Conservation (phyloP, 1,284 basidiomycete species). For the Ustilago nuda region DNA sequence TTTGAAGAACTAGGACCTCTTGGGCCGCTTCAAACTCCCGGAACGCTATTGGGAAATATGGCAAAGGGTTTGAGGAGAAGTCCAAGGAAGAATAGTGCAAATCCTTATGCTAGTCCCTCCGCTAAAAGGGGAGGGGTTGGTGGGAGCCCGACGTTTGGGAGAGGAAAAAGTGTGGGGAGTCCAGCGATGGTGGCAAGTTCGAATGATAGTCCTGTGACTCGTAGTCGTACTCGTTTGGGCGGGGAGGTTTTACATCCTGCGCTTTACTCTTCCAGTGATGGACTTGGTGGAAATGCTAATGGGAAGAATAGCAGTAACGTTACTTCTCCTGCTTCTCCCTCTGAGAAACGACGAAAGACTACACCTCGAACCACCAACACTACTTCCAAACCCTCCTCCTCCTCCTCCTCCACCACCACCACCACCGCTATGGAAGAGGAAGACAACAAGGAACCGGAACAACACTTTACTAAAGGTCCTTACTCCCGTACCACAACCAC, state of each 20-base stretch:
- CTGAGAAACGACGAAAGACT: constrained; percentile 8
- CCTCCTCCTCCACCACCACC: background rate
- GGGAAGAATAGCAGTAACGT: constrained; percentile 50
- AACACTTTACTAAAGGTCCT: constrained; percentile 39
- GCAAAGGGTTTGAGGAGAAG: constrained; percentile 52
- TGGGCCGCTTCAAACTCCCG: constrained; percentile 41
- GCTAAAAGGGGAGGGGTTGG: constrained; percentile 3
- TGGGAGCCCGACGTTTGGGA: background rate
- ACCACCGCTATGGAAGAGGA: constrained; percentile 14
- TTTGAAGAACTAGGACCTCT: constrained; percentile 54
- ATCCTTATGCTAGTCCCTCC: constrained; percentile 61
- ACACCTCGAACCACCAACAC: background rate
- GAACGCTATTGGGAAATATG: constrained; percentile 33
- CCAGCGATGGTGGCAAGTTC: constrained; percentile 6
- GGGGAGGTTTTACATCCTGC: constrained; percentile 46
- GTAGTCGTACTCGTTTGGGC: constrained; percentile 45
- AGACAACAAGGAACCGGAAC: constrained; percentile 18
- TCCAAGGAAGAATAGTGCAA: constrained; percentile 65
- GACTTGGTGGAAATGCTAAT: constrained; percentile 8
- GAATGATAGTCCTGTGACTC: constrained; percentile 53
- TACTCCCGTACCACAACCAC: constrained; percentile 17
- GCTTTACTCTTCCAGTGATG: constrained; percentile 52
- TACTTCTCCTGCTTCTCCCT: constrained; percentile 54
- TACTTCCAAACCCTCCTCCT: background rate
- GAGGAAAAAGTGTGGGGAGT: constrained; percentile 6